Base-by-base conservation (phyloP, 345 rosid species). In the Gossypium stocksii region DNA sequence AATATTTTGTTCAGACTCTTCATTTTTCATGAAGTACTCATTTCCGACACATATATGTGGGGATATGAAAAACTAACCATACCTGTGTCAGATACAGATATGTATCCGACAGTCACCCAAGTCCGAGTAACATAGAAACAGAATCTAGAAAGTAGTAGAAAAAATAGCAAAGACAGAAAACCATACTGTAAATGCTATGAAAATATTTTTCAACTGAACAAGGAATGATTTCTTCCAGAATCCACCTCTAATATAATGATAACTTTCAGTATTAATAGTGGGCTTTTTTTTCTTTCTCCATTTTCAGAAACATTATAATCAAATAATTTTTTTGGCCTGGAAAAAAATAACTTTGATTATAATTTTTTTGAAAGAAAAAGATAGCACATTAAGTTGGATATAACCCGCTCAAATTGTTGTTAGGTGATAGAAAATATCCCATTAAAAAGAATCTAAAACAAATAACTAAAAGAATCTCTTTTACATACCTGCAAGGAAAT, bases 401-500 rank as follows among this genome's bases (percentile, higher is more conserved):
- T 45, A 66, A 38, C 9, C 44, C 14, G 6, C 72, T 48, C 57
- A 68, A 68, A n/a, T 69, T 17, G 60, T 2, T 16, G 22, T 11
- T 27, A 69, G 25, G 23, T 3, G 34, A 29, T 27, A 51, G 44
- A 25, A 69, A 27, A 17, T 51, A 29, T 17, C 17, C 25, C 17
- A 27, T 2, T 27, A 25, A 51, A 41, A 27, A 48, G 49, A 70
- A 71, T 54, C 34, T n/a, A 63, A 48, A 38, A 46, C 9, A 48
- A 46, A 48, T 3, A 29, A 16, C 52, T 57, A 48, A 9, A 54
- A 14, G n/a, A 22, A 12, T 22, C 20, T 38, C 15, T 3, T 52
- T n/a, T 41, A 53, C 80, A 66, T 91, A 95, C 98, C 98, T 89
- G 98, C 84, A 95, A 85, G 54, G 98, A 87, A 79, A 95, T 86